These are phyloP conservation scores for Alternaria arbusti DNA, from an alignment of 2,329 filamentous ascomycete species.

Conservation along the genomic window DNA sequence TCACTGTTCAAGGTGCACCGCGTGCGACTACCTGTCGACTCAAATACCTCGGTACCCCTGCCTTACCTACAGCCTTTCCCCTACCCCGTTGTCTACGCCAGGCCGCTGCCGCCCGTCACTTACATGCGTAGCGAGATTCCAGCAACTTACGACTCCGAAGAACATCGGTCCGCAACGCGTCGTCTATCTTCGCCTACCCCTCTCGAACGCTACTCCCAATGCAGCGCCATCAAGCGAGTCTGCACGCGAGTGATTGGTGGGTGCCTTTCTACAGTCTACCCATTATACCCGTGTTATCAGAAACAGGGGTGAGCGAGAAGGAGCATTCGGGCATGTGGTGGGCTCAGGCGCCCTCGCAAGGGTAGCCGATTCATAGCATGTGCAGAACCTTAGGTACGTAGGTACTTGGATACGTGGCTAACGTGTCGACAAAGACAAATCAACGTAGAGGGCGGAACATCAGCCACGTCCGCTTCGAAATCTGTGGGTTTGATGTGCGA, in stretches of 20 bases:
- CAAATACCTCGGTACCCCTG: background rate
- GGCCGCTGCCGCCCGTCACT: background rate
- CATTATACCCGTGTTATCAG: constrained; percentile 3
- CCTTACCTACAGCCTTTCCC: background rate
- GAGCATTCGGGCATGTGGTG: constrained; percentile 2
- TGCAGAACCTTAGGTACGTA: background rate
- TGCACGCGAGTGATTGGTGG: background rate
- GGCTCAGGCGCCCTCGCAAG: constrained; percentile 7
- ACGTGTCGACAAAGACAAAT: background rate
- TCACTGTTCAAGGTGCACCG: background rate
- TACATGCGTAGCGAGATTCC: background rate
- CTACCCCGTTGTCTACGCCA: background rate
- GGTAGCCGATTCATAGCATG: constrained; percentile 8
- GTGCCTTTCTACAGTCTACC: background rate
- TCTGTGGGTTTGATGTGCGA: background rate
- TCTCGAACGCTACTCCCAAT: background rate
- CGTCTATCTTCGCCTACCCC: constrained; percentile 1
- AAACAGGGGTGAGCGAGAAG: constrained; percentile 20
- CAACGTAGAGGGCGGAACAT: background rate
- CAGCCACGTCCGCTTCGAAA: background rate
- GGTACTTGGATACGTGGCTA: background rate
- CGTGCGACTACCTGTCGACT: background rate
- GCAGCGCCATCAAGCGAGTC: background rate
- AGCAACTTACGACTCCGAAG: background rate
- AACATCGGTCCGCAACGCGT: background rate